Conservation (phyloP, 2,329 filamentous ascomycete species). For the Rhexocercosporidium sp. region DNA sequence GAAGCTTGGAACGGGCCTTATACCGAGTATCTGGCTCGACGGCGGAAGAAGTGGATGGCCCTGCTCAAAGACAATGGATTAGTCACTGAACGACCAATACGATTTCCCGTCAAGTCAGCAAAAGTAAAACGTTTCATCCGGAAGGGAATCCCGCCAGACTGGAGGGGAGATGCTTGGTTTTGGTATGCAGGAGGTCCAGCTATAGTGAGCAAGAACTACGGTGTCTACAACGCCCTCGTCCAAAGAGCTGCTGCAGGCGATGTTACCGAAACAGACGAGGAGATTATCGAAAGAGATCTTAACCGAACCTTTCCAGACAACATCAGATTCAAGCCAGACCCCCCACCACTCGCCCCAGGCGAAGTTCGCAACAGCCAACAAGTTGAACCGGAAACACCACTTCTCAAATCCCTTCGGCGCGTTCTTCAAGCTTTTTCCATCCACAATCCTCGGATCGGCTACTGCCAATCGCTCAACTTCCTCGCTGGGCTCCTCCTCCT, state of each 20-base stretch:
- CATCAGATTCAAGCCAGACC: slow-evolving; percentile 77
- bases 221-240: slow-evolving; percentile 74
- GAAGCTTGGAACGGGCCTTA: slow-evolving; percentile 82
- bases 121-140: slow-evolving; percentile 90
- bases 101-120: slow-evolving; percentile 79
- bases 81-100: slow-evolving; percentile 71
- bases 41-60: slow-evolving; percentile 81
- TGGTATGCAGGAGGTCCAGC: slow-evolving; percentile 90
- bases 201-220: slow-evolving; percentile 75
- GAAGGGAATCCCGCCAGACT: slow-evolving; percentile 92
- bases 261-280: slow-evolving; percentile 74
- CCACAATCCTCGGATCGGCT: slow-evolving; percentile 89
- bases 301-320: slow-evolving; percentile 97
- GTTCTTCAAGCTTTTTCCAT: slow-evolving; percentile 90
- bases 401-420: slow-evolving; percentile 81
- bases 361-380: slow-evolving; percentile 42
- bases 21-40: slow-evolving; percentile 72
- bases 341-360: slow-evolving; percentile 31
- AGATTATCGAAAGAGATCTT: slow-evolving; percentile 92
- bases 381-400: slow-evolving; percentile 65
- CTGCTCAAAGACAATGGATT: slow-evolving; percentile 79
- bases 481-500: slow-evolving; percentile 87
- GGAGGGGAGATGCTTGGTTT: slow-evolving; percentile 96
- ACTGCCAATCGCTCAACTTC: slow-evolving; percentile 96
- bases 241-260: slow-evolving; percentile 65